Base-by-base conservation (phyloP, 495 filamentous ascomycete species). In the Coniosporium apollinis region DNA sequence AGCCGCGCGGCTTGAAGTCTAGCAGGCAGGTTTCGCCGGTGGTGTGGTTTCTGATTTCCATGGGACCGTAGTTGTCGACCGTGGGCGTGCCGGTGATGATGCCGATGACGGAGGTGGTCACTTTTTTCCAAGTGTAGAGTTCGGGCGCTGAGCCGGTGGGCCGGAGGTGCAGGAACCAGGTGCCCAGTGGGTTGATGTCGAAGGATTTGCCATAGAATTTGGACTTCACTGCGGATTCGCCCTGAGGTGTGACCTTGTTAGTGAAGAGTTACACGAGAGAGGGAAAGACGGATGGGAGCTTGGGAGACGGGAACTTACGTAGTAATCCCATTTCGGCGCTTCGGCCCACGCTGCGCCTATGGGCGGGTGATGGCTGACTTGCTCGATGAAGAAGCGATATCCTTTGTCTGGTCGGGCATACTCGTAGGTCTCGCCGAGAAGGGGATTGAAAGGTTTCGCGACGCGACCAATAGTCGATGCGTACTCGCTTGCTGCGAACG, bases 131-230 rank as follows among this genome's bases (percentile, higher is more conserved):
- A 2, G 86, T 94, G 57, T 91, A 96, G 4, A 94, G 63, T 45
- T 97, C 89, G 48, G 91, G 82, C 4, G 13, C 16, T 15, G 30
- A 19, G 10, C 72, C 74, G 4, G 69, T 65, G 5, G 85, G 82
- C 1, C 87, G 79, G 21, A 97, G 64, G 47, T 71, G 79, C 41
- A 96, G 63, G 59, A 97, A 97, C 89, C 89, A 97, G 5, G 89
- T 97, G 19, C 89, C 89, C 4, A 97, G 68, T 11, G 82, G 82
- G 52, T 94, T 91, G 56, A 97, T 83, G 49, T 97, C 89, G 50
- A 97, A 94, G 5, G 83, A 87, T 54, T 86, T 91, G 43, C 89
- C 89, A 49, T 94, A 92, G 55, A 97, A 97, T 56, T 91, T 94
- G 22, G 85, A 93, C 50, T 86, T 87, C 39, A 96, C 81, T n/a